These are phyloP conservation scores for Plasmopara viticola DNA, from an alignment of 352 stramenopile genomes.

Conservation along the genomic window DNA sequence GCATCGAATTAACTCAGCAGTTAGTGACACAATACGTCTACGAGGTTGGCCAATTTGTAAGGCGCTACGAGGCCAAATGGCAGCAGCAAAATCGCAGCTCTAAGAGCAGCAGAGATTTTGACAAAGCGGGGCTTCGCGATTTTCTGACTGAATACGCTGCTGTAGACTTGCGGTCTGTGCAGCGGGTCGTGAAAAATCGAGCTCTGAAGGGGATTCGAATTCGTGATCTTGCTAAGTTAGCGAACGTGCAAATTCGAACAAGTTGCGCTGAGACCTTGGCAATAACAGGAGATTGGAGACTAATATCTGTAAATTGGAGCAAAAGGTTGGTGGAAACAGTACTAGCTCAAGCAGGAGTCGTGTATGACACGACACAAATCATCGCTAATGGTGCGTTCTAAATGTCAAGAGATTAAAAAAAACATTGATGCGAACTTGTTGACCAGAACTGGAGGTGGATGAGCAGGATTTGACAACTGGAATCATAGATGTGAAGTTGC, in stretches of 20 bases:
- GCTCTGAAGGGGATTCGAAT: constrained; percentile 32
- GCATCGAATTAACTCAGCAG: constrained; percentile 4
- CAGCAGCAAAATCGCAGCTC: not conserved
- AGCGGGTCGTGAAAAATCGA: constrained; percentile 31
- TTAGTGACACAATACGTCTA: constrained; percentile 33
- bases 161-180: constrained; percentile 41
- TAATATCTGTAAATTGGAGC: constrained; percentile 71
- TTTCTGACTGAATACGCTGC: constrained; percentile 43
- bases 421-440: constrained; percentile 1
- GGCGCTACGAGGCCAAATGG: constrained; percentile 15
- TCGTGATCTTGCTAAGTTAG: constrained; percentile 7
- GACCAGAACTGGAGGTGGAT: constrained; percentile 44
- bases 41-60: constrained; percentile 21
- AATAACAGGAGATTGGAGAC: constrained; percentile 17
- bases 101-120: constrained; percentile 19
- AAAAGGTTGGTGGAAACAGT: constrained; percentile 30
- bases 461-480: constrained; percentile 38
- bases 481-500: constrained; percentile 41
- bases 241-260: constrained; percentile 22
- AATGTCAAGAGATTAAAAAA: not conserved
- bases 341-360: constrained; percentile 9
- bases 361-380: constrained; percentile 13
- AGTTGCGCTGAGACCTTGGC: constrained; percentile 28
- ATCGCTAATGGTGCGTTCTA: constrained; percentile 47
- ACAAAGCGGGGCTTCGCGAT: constrained; percentile 22